Evolutionary conservation across 139 green algal genomes (phyloP).

Genomic region (Asterochloris sp.): DNA sequence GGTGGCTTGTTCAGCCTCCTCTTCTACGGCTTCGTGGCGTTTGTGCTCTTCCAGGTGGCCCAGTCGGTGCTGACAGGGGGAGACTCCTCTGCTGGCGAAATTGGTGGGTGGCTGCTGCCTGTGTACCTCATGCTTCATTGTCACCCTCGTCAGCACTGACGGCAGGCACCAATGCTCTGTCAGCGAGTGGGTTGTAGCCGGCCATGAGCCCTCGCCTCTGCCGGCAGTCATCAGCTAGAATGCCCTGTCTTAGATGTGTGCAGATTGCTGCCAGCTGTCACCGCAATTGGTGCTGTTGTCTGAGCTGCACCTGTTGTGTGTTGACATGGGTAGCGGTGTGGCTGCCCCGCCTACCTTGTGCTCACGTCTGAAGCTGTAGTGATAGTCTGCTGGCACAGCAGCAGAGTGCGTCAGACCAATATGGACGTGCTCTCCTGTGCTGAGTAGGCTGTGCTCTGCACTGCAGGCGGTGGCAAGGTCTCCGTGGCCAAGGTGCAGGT

Average conservation of each 20-base stretch:
- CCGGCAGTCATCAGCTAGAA: no score
- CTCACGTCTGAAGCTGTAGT: slow-evolving; percentile 2
- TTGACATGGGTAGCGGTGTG: not conserved
- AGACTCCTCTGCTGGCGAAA: not conserved
- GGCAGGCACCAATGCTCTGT: not conserved
- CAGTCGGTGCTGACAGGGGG: not conserved
- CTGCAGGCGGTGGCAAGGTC: slow-evolving; percentile 24
- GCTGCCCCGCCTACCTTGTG: slow-evolving; percentile 23
- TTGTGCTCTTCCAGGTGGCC: not conserved
- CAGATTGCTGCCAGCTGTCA: no score
- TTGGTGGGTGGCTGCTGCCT: not conserved
- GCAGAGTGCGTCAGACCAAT: not conserved
- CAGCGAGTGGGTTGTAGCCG: not conserved
- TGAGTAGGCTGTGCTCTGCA: not conserved
- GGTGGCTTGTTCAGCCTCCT: slow-evolving; percentile 35
- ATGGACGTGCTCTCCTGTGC: not conserved
- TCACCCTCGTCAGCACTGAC: not conserved
- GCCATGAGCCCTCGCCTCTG: not conserved
- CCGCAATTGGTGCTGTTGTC: no score
- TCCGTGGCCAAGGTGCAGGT: slow-evolving; percentile 73
- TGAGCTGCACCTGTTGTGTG: not conserved
- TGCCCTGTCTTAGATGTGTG: not conserved
- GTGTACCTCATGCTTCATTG: not conserved
- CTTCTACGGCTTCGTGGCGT: slow-evolving; percentile 26
- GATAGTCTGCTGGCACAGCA: not conserved